Evolutionary conservation across 768 basidiomycete species (phyloP), one percentile per base, ranked within the genome.

Genomic region (Psilocybe cyanescens): DNA sequence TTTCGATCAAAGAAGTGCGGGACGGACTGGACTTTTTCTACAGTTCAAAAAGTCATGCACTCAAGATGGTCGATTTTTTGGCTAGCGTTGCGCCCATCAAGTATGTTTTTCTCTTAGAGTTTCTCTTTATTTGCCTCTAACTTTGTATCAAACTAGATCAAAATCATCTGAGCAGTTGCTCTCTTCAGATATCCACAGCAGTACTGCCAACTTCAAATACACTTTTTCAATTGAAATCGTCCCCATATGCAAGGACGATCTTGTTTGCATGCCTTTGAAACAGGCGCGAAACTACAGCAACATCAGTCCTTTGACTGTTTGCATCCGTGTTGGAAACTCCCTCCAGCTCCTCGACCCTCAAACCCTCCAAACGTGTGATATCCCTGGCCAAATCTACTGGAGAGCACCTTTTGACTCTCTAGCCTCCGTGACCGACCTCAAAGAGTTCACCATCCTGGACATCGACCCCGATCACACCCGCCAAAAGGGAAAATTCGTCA

Each of bases 11-110:
- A 73, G 97, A 99, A 74, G 94, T 91, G 60, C 85, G 86, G 63
- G 97, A 99, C 71, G 97, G 97, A 3, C 80, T 99, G 16, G 97
- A 99, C 74, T 99, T 99, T 75, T 98, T 98, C 77, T 99, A 97
- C 76, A 87, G 91, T 51, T 87, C 89, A 53, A 83, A 94, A 60
- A 94, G 88, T 72, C 94, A 95, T 70, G 97, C 95, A 0, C 82
- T 96, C 69, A 97, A 97, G 76, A 99, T 99, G 97, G 87, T 91
- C 0, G 97, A 99, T 58, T 99, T 99, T 72, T 77, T 99, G 65
- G 77, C 82, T 7, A 83, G 93, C 11, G 92, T 97, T 4, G 95
- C 95, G 0, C 97, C 97, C 1, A 84, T 92, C 39, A 82, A 91
- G 95, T 96, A 66, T 66, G 89, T 74, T 16, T 19, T 35, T 24